phyloP scores from a whole-genome alignment of 1,284 basidiomycete species.

The Trichosporon sp. region DNA sequence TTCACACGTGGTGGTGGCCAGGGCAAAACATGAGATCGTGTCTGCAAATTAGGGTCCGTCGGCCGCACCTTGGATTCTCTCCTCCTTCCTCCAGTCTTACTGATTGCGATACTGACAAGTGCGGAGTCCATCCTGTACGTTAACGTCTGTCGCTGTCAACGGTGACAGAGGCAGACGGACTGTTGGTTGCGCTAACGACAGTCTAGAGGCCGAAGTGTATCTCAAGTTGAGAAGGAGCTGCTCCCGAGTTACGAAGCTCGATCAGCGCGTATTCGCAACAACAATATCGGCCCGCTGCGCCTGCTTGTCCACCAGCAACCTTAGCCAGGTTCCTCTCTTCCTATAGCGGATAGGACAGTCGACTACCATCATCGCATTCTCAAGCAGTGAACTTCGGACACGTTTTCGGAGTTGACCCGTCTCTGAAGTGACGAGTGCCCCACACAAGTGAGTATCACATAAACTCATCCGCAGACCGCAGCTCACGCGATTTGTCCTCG shows the following conservation, averaged over 20 bases:
- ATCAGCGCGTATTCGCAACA: neutral
- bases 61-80: slow-evolving; percentile 9
- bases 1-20: neutral
- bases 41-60: slow-evolving; percentile 15
- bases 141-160: neutral
- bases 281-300: neutral
- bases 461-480: neutral
- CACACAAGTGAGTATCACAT: neutral
- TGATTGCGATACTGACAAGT: slow-evolving; percentile 3
- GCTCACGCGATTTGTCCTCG: neutral
- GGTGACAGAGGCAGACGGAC: neutral
- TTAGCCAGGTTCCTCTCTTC: neutral
- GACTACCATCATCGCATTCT: no score
- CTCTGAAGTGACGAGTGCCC: neutral
- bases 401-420: neutral
- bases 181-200: neutral
- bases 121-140: neutral
- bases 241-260: neutral
- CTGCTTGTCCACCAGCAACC: neutral
- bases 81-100: slow-evolving; percentile 14
- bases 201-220: neutral
- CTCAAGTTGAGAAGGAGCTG: neutral
- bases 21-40: slow-evolving; percentile 11
- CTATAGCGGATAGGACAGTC: no score
- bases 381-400: neutral